These are phyloP conservation scores for Backusella australiensis DNA, from an alignment of 192 early-diverging fungal species.

Conservation along the genomic window DNA sequence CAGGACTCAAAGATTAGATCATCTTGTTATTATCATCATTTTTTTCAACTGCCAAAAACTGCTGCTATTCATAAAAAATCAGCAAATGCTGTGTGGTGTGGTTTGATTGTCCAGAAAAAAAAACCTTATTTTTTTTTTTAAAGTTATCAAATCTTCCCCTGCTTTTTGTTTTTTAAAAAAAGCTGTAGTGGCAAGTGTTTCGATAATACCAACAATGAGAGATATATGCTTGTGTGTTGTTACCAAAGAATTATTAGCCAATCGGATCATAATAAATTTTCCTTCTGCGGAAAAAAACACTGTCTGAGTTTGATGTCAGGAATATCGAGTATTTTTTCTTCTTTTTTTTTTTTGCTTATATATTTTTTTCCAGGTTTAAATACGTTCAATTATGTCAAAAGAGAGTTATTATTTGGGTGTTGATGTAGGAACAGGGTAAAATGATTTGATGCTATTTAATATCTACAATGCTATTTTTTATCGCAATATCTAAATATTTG, in stretches of 20 bases:
- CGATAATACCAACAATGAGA: neutral
- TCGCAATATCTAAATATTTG: neutral
- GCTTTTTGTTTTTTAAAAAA: no score
- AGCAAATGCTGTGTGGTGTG: no score
- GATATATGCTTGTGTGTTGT: neutral
- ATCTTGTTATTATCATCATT: no score
- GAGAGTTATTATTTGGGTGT: slow-evolving; percentile 51
- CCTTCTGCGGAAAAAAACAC: neutral
- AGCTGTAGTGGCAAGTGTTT: no score
- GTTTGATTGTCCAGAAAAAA: no score
- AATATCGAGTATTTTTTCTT: neutral
- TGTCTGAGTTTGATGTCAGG: neutral
- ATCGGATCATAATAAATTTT: neutral
- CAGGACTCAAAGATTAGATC: no score
- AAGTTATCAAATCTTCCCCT: no score
- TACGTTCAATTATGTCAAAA: neutral
- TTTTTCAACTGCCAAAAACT: no score
- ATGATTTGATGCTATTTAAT: neutral
- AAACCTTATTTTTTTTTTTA: no score
- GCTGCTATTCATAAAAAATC: no score
- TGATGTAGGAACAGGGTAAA: slow-evolving; percentile 56
- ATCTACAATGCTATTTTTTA: neutral
- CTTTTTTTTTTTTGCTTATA: neutral
- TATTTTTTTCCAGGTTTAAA: neutral
- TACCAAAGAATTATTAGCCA: neutral